Conservation (phyloP, 148 eudicot species). For the Salicornia ramosissima region DNA sequence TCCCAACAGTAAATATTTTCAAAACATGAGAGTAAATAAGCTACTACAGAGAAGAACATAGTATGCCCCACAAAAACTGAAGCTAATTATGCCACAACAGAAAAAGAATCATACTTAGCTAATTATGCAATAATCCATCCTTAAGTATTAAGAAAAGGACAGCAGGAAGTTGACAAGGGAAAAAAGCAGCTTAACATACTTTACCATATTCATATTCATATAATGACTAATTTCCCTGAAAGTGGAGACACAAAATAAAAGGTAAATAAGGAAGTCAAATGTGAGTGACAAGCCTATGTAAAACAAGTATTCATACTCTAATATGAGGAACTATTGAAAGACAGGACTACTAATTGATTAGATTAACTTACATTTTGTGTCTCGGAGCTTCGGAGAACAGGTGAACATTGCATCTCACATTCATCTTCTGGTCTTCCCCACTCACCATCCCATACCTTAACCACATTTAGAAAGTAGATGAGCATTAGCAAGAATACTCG, state of each 20-base stretch:
- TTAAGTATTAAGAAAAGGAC: neutral
- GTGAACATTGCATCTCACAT: conserved; percentile 26
- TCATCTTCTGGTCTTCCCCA: conserved; percentile 32
- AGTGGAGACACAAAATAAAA: neutral
- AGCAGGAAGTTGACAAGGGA: neutral
- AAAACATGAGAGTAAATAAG: too few relatives aligned
- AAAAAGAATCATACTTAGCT: too few relatives aligned
- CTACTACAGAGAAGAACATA: too few relatives aligned
- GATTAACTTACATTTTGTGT: conserved; percentile 22
- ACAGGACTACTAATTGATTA: neutral
- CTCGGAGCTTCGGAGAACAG: conserved; percentile 14
- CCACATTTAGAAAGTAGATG: neutral
- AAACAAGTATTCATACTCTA: neutral
- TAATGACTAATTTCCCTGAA: neutral
- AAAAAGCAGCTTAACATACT: neutral
- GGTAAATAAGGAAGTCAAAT: neutral
- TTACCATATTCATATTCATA: neutral
- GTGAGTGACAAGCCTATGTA: neutral
- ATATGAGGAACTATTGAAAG: neutral
- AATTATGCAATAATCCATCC: neutral
- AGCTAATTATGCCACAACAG: too few relatives aligned
- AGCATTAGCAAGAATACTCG: conserved; percentile 2
- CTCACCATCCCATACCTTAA: conserved; percentile 25
- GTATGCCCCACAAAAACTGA: too few relatives aligned
- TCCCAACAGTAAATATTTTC: too few relatives aligned